Conservation (phyloP, 2,329 filamentous ascomycete species). For the Diplodia sapinea region DNA sequence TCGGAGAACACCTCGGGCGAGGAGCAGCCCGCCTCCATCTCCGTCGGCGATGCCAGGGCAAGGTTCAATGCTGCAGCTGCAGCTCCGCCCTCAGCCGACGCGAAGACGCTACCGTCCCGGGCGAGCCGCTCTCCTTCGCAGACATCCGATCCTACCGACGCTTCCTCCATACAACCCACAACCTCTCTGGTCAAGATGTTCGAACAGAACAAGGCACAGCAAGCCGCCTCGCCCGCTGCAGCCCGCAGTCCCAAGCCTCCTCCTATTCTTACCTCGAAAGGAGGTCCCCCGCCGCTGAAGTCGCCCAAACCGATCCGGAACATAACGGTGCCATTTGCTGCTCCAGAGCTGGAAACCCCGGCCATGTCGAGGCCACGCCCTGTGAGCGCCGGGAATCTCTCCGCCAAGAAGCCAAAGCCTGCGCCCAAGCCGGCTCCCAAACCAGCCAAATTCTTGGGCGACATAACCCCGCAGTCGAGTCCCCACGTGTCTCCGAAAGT, state of each 20-base stretch:
- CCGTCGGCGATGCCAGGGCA: background rate
- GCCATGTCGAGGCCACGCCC: slow-evolving; percentile 28
- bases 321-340: slow-evolving; percentile 16
- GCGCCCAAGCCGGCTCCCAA: slow-evolving; percentile 36
- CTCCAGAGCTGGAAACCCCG: background rate
- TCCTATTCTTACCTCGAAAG: slow-evolving; percentile 37
- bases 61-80: slow-evolving; percentile 4
- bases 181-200: slow-evolving; percentile 72
- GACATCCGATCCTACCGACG: slow-evolving; percentile 54
- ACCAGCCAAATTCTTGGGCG: slow-evolving; percentile 37
- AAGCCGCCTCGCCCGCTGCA: background rate
- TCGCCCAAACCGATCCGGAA: slow-evolving; percentile 51
- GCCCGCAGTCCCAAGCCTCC: slow-evolving; percentile 29
- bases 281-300: slow-evolving; percentile 44
- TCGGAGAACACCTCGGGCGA: slow-evolving; percentile 12
- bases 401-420: slow-evolving; percentile 40
- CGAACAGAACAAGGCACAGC: slow-evolving; percentile 55
- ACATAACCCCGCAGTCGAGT: background rate
- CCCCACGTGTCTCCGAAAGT: slow-evolving; percentile 14
- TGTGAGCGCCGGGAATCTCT: slow-evolving; percentile 21
- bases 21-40: slow-evolving; percentile 6
- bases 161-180: slow-evolving; percentile 65
- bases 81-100: background rate
- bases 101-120: background rate
- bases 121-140: slow-evolving; percentile 7